phyloP scores from a whole-genome alignment of 1,284 basidiomycete genomes.

The Afroboletus lepidellus region DNA sequence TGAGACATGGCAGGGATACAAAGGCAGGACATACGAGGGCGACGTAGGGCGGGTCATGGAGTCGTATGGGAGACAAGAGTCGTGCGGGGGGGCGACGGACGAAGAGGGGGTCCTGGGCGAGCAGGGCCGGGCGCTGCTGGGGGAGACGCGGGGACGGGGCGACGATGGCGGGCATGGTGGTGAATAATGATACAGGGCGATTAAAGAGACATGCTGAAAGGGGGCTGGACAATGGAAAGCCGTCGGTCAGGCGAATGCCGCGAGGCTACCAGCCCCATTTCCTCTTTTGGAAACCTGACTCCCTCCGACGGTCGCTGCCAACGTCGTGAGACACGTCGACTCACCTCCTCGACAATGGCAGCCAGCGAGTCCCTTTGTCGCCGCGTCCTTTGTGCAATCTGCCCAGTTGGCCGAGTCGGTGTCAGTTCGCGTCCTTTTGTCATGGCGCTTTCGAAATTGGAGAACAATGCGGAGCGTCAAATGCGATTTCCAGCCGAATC shows the following conservation, averaged over 20 bases:
- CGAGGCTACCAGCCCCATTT: constrained; percentile 21
- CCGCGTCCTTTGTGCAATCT: neutral
- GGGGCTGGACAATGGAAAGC: constrained; percentile 23
- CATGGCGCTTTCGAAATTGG: neutral
- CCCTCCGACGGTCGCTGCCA: neutral
- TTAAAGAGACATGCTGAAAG: constrained; percentile 26
- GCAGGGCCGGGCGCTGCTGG: constrained; percentile 10
- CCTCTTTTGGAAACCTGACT: constrained; percentile 30
- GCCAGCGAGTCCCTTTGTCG: neutral
- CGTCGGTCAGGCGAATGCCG: constrained; percentile 16
- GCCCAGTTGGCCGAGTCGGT: neutral
- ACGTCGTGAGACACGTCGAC: neutral
- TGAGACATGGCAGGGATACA: constrained; percentile 7
- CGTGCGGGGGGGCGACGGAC: constrained; percentile 27
- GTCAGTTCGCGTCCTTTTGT: neutral
- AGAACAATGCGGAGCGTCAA: constrained; percentile 25
- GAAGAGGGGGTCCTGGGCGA: constrained; percentile 7
- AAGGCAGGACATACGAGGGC: constrained; percentile 23
- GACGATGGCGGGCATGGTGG: constrained; percentile 33
- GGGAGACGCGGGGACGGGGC: constrained; percentile 32
- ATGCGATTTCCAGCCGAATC: neutral
- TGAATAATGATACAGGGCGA: constrained; percentile 28
- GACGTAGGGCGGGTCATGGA: constrained; percentile 24
- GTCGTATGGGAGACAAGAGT: constrained; percentile 33
- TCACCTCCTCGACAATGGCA: neutral